Conservation (phyloP, 768 basidiomycete species). For the Naganishia friedmannii region DNA sequence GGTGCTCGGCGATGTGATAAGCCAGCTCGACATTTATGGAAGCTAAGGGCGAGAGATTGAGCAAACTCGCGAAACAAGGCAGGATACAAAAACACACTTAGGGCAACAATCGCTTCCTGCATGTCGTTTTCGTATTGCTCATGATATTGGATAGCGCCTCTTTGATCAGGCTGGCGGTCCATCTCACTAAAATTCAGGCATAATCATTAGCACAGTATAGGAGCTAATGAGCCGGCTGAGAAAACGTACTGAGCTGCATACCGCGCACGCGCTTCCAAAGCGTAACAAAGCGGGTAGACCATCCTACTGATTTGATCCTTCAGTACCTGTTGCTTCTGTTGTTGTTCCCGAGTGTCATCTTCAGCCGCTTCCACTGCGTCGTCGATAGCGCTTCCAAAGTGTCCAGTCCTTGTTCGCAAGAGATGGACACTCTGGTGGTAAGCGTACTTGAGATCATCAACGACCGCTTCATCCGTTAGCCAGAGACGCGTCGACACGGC, state of each 20-base stretch:
- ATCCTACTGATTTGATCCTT: constrained; percentile 23
- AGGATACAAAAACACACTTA: constrained; percentile 6
- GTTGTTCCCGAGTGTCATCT: constrained; percentile 8
- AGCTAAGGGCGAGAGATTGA: background rate
- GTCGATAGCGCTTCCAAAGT: constrained; percentile 23
- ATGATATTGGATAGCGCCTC: constrained; percentile 8
- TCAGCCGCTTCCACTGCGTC: background rate
- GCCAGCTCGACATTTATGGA: constrained; percentile 22
- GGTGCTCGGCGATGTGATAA: constrained; percentile 27
- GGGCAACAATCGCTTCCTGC: constrained; percentile 18
- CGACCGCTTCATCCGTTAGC: constrained; percentile 21
- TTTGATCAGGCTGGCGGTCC: constrained; percentile 8
- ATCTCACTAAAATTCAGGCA: background rate
- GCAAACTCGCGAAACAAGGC: background rate
- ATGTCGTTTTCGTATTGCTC: constrained; percentile 26
- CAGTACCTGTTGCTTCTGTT: constrained; percentile 10
- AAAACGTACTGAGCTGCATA: constrained; percentile 23
- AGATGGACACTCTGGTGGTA: constrained; percentile 20
- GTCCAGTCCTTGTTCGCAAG: constrained; percentile 4
- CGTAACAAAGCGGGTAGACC: constrained; percentile 28
- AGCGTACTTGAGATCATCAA: constrained; percentile 19
- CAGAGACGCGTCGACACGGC: constrained; percentile 22
- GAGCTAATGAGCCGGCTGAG: background rate
- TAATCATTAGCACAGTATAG: background rate
- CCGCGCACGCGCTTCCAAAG: constrained; percentile 21